Conservation (phyloP, 2,329 filamentous ascomycete genomes). For the Lachnellula subtilissima region DNA sequence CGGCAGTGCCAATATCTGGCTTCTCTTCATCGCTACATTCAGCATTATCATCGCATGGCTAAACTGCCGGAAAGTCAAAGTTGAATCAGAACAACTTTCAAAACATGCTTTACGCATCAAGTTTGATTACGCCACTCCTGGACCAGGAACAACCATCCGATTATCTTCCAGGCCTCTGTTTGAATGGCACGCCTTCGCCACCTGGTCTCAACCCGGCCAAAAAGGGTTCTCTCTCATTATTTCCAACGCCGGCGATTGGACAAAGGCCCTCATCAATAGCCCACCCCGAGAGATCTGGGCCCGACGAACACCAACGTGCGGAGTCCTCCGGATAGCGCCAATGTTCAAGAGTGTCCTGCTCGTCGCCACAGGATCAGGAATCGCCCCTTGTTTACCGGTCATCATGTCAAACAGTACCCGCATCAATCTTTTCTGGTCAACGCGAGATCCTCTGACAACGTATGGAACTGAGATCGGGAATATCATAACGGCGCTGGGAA, state of each 20-base stretch:
- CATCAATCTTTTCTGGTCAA: slow-evolving; percentile 34
- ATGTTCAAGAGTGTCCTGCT: slow-evolving; percentile 63
- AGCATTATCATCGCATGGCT: slow-evolving; percentile 71
- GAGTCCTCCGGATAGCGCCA: slow-evolving; percentile 62
- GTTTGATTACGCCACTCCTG: slow-evolving; percentile 58
- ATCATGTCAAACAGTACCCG: slow-evolving; percentile 18
- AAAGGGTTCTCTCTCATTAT: slow-evolving; percentile 58
- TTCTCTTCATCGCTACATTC: slow-evolving; percentile 57
- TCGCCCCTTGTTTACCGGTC: slow-evolving; percentile 56
- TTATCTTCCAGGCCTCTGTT: slow-evolving; percentile 58
- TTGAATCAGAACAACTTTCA: slow-evolving; percentile 65
- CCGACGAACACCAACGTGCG: slow-evolving; percentile 60
- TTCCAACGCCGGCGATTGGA: slow-evolving; percentile 74
- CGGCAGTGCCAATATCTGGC: slow-evolving; percentile 58
- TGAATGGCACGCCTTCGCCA: slow-evolving; percentile 74
- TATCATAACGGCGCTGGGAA: slow-evolving; percentile 30
- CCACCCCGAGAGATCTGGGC: slow-evolving; percentile 62
- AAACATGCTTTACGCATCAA: slow-evolving; percentile 67
- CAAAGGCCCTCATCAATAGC: slow-evolving; percentile 54
- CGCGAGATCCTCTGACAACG: slow-evolving; percentile 31
- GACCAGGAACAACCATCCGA: slow-evolving; percentile 52
- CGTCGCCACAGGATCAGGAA: slow-evolving; percentile 68
- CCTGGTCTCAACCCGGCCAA: slow-evolving; percentile 56
- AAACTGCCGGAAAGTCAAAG: slow-evolving; percentile 60
- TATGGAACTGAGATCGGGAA: slow-evolving; percentile 33